Percentiles rank a stretch among this genome's conserved stretches.
Conservation (phyloP, 148 eudicot species). For the Rhododendron ferrugineum region DNA sequence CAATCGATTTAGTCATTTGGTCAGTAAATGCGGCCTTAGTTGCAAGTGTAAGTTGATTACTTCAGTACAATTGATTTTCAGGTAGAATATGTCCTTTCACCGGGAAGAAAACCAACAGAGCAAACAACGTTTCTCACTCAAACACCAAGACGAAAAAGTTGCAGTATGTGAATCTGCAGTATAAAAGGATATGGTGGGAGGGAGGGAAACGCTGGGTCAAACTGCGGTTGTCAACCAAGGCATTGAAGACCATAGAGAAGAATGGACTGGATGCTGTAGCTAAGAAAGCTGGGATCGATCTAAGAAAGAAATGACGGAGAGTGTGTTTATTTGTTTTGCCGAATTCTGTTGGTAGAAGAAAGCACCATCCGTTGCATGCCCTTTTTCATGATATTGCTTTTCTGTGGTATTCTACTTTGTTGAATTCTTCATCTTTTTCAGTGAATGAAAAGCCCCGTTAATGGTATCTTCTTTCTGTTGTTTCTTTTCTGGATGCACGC, state of each 20-base stretch:
- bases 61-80: conserved; percentile 25
- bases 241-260: conserved; percentile 89
- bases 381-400: background rate
- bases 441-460: conserved; percentile 4
- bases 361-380: conserved; percentile 1
- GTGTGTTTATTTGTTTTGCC: background rate
- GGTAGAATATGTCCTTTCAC: conserved; percentile 92
- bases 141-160: conserved; percentile 76
- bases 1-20: background rate
- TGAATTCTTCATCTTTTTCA: background rate
- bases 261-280: conserved; percentile 91
- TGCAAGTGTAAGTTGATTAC: background rate
- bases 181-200: conserved; percentile 97
- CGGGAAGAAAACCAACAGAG: conserved; percentile 86
- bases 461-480: background rate
- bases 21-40: background rate
- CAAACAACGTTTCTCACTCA: conserved; percentile 75
- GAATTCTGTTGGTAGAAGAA: conserved; percentile 10
- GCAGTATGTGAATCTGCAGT: conserved; percentile 87
- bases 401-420: background rate
- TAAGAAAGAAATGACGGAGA: conserved; percentile 48
- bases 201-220: conserved; percentile 83
- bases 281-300: conserved; percentile 96
- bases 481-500: background rate
- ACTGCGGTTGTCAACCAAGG: conserved; percentile 78